A percentile compares a stretch with the other conserved stretches of the same genome.
These are phyloP conservation scores for Cryptosporidium canis DNA, from an alignment of 169 alveolate species.

Conservation along the genomic window DNA sequence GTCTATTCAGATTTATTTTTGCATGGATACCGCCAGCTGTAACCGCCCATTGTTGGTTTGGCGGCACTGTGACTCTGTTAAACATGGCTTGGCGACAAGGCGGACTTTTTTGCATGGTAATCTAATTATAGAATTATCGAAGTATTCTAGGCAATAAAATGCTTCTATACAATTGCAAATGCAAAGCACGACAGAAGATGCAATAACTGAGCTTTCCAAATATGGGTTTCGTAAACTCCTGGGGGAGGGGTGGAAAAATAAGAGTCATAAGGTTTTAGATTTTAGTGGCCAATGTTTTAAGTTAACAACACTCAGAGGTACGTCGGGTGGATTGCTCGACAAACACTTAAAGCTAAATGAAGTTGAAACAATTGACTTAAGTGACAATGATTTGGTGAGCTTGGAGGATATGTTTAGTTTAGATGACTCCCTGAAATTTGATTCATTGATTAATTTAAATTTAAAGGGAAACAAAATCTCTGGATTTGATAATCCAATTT, in stretches of 20 bases:
- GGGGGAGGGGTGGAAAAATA: slow-evolving; percentile 48
- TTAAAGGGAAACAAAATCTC: slow-evolving; percentile 29
- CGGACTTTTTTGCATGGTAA: not conserved
- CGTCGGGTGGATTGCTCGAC: slow-evolving; percentile 17
- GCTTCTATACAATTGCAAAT: not conserved
- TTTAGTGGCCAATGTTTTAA: slow-evolving; percentile 46
- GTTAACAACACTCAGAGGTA: slow-evolving; percentile 34
- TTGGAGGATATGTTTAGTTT: slow-evolving; percentile 34
- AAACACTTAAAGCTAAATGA: slow-evolving; percentile 12
- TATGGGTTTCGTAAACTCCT: slow-evolving; percentile 6
- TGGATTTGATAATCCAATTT: slow-evolving; percentile 21
- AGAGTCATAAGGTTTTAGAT: slow-evolving; percentile 39
- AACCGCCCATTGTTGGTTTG: too few species aligned
- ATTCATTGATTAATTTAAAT: slow-evolving; percentile 10
- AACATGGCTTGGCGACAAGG: not conserved
- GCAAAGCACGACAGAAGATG: not conserved
- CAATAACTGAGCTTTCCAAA: slow-evolving; percentile 2
- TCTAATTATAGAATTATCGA: not conserved
- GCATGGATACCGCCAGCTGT: slow-evolving; percentile 46
- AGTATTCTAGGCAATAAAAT: not conserved
- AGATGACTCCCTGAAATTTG: slow-evolving; percentile 27
- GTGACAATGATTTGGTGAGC: slow-evolving; percentile 35
- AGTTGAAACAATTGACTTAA: slow-evolving; percentile 10
- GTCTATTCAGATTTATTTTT: slow-evolving; percentile 7
- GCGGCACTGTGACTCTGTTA: too few species aligned